Conservation (phyloP, 2,329 filamentous ascomycete species). For the Trichoderma koningiopsis region DNA sequence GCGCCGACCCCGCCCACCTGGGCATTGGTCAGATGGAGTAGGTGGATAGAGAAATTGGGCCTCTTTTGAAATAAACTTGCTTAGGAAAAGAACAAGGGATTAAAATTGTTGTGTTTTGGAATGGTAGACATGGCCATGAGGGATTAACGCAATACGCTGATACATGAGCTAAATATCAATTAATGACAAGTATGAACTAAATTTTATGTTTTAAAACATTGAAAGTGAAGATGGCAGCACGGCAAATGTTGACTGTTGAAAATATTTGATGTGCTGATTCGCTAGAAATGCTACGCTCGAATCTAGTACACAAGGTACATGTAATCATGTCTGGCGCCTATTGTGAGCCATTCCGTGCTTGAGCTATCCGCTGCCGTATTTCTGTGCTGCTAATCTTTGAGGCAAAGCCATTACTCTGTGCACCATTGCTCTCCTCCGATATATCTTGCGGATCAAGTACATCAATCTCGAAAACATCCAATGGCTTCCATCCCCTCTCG, state of each 20-base stretch:
- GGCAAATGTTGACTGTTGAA: background rate
- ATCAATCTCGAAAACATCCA: conserved; percentile 87
- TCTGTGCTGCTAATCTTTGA: conserved; percentile 91
- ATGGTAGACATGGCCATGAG: conserved; percentile 34
- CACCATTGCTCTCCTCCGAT: conserved; percentile 50
- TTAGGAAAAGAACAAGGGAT: conserved; percentile 21
- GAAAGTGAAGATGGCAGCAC: too few relatives aligned
- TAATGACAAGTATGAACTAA: conserved; percentile 20
- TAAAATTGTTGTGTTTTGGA: conserved; percentile 32
- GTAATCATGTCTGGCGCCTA: background rate
- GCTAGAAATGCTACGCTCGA: background rate
- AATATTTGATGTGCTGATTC: background rate
- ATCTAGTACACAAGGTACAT: too few relatives aligned
- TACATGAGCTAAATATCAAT: conserved; percentile 13
- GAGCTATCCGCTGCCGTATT: conserved; percentile 61
- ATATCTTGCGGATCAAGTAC: conserved; percentile 66
- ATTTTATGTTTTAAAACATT: background rate
- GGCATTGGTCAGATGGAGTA: conserved; percentile 52
- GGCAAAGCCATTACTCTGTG: conserved; percentile 59
- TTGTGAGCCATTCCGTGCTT: conserved; percentile 31
- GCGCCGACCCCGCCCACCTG: conserved; percentile 60
- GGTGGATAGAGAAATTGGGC: conserved; percentile 24
- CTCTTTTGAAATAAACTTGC: conserved; percentile 1
- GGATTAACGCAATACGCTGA: conserved; percentile 12
- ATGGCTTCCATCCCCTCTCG: conserved; percentile 72